Percentiles rank a stretch among this genome's conserved stretches.
These are phyloP conservation scores for Glycine latifolia DNA, from an alignment of 306 rosid species.

Conservation along the genomic window DNA sequence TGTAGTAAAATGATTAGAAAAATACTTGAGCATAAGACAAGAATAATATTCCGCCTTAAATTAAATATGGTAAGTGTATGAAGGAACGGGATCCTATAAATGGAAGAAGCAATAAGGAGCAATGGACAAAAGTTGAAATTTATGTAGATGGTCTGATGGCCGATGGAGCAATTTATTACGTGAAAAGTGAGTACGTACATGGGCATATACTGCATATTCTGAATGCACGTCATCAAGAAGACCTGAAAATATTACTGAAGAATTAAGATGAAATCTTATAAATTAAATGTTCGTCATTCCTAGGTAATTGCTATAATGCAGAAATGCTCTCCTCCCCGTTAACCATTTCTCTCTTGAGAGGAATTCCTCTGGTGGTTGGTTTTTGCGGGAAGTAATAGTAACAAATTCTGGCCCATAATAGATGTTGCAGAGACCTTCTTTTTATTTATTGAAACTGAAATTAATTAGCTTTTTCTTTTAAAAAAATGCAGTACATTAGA, in stretches of 20 bases:
- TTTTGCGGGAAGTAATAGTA: conserved; percentile 30
- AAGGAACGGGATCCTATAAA: not conserved
- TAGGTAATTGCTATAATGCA: not conserved
- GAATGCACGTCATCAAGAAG: not conserved
- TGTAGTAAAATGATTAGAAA: not conserved
- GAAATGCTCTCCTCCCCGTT: not conserved
- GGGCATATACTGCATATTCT: not conserved
- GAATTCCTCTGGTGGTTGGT: not conserved
- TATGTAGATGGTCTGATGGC: conserved; percentile 18
- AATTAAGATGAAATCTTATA: not conserved
- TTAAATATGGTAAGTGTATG: not conserved
- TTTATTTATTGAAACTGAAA: not conserved
- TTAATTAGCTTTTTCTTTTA: not conserved
- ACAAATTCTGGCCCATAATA: conserved; percentile 29
- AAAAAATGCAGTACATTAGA: not conserved
- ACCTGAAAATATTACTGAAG: not conserved
- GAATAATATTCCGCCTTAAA: not conserved
- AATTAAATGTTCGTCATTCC: conserved; percentile 9
- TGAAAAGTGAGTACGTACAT: not conserved
- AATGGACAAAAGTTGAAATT: conserved; percentile 22
- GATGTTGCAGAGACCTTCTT: not conserved
- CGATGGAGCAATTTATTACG: conserved; percentile 26
- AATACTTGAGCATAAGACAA: not conserved
- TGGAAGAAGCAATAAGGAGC: not conserved
- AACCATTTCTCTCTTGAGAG: not conserved